A percentile compares a stretch with the other conserved stretches of the same genome.
Conservation (phyloP, 257 asterid genomes). For the Apocynum venetum region DNA sequence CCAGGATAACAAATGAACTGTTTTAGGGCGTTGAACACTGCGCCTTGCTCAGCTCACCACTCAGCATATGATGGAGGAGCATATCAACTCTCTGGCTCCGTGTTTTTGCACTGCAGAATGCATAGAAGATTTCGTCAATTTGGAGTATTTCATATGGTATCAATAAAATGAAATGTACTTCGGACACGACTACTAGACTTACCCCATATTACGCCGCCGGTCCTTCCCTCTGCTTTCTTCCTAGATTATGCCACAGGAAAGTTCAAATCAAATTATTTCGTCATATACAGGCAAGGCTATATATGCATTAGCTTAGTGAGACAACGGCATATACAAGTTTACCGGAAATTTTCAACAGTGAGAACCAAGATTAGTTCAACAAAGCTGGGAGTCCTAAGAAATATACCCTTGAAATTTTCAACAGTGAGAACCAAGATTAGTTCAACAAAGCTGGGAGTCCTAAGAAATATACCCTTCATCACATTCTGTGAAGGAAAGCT, state of each 20-base stretch:
- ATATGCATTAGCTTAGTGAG: not conserved
- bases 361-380: not conserved
- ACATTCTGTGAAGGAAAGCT: not conserved
- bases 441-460: not conserved
- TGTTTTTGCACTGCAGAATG: conserved; percentile 56
- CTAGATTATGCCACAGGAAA: conserved; percentile 34
- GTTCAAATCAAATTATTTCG: not conserved
- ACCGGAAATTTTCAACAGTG: not conserved
- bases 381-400: not conserved
- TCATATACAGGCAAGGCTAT: not conserved
- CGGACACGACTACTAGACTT: conserved; percentile 14
- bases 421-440: not conserved
- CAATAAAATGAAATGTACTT: not conserved
- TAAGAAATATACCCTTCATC: not conserved
- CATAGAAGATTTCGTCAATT: conserved; percentile 2
- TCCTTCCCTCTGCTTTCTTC: conserved; percentile 35
- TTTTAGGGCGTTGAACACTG: conserved; percentile 36
- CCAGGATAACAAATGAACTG: not conserved
- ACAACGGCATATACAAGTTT: not conserved
- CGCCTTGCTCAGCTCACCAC: conserved; percentile 58
- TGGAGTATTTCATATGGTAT: not conserved
- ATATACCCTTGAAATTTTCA: not conserved
- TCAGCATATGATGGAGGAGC: conserved; percentile 95
- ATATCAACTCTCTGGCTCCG: conserved; percentile 77
- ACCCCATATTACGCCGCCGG: conserved; percentile 62